These are phyloP conservation scores for Cladosporium sp. DNA, from an alignment of 2,329 filamentous ascomycete species.

Conservation along the genomic window DNA sequence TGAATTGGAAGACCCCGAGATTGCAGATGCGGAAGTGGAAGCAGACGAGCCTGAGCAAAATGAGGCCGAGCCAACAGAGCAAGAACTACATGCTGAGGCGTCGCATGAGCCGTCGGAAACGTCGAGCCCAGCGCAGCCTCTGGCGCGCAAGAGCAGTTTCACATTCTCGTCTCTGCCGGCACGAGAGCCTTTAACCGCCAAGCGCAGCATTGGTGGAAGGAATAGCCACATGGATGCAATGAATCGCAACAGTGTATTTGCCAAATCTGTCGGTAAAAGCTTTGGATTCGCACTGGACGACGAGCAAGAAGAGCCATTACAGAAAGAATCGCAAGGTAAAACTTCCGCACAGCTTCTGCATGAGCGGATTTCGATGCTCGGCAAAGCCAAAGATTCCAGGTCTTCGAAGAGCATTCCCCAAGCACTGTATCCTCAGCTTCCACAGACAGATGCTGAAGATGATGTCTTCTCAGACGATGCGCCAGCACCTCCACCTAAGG, in stretches of 20 bases:
- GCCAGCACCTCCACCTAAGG: constrained; percentile 12
- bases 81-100: constrained; percentile 38
- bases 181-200: constrained; percentile 79
- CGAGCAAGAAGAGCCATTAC: constrained; percentile 48
- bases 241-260: constrained; percentile 69
- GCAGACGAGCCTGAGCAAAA: constrained; percentile 40
- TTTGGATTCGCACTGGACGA: constrained; percentile 60
- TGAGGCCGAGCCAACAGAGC: constrained; percentile 43
- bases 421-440: constrained; percentile 45
- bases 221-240: constrained; percentile 72
- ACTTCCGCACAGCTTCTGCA: constrained; percentile 92
- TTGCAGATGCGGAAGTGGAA: constrained; percentile 43
- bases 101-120: constrained; percentile 60
- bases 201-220: constrained; percentile 76
- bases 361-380: constrained; percentile 82
- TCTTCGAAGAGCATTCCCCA: constrained; percentile 44
- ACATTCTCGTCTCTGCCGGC: constrained; percentile 92
- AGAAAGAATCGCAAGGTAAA: constrained; percentile 61
- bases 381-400: constrained; percentile 54
- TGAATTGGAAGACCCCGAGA: constrained; percentile 44
- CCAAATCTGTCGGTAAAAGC: constrained; percentile 69
- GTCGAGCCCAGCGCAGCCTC: constrained; percentile 73
- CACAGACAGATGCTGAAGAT: constrained; percentile 21
- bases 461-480: constrained; percentile 4
- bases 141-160: constrained; percentile 89